These are phyloP conservation scores for Xylaria grammica DNA, from an alignment of 495 filamentous ascomycete genomes.

Conservation along the genomic window DNA sequence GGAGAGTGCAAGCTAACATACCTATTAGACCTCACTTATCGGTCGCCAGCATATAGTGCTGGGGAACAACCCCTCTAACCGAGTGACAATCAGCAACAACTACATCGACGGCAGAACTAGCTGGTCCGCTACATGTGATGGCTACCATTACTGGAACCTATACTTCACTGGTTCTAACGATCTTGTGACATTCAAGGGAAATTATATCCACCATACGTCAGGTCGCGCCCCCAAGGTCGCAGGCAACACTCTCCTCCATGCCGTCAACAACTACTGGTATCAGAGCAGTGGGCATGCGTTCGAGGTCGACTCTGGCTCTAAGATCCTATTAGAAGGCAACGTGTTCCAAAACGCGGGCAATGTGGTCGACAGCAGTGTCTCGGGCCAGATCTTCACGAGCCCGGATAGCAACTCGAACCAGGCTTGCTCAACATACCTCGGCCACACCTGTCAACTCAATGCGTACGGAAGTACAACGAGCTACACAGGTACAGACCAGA, in stretches of 20 bases:
- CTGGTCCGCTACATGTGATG: slow-evolving; percentile 59
- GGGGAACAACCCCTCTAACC: slow-evolving; percentile 39
- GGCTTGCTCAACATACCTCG: slow-evolving; percentile 48
- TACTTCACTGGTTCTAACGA: slow-evolving; percentile 51
- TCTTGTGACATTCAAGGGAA: slow-evolving; percentile 49
- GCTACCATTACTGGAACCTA: slow-evolving; percentile 62
- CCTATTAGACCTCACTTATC: slow-evolving; percentile 46
- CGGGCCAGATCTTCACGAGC: slow-evolving; percentile 51
- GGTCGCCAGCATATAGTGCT: slow-evolving; percentile 51
- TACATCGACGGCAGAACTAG: slow-evolving; percentile 54
- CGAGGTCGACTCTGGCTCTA: slow-evolving; percentile 56
- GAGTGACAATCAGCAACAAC: slow-evolving; percentile 49
- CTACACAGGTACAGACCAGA: slow-evolving; percentile 38
- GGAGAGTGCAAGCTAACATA: neutral
- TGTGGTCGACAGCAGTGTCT: slow-evolving; percentile 30
- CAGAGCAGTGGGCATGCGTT: slow-evolving; percentile 60
- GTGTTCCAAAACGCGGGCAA: slow-evolving; percentile 57
- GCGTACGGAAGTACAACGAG: slow-evolving; percentile 52
- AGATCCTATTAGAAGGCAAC: slow-evolving; percentile 64
- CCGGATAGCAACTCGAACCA: slow-evolving; percentile 43
- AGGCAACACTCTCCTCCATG: slow-evolving; percentile 53
- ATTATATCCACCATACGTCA: slow-evolving; percentile 59
- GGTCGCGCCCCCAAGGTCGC: slow-evolving; percentile 59
- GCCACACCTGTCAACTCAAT: slow-evolving; percentile 53
- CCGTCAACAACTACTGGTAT: slow-evolving; percentile 66